Percentiles rank a stretch among this genome's conserved stretches.
Evolutionary conservation across 2,329 filamentous ascomycete genomes (phyloP).

Genomic region (Scytalidium sp.): DNA sequence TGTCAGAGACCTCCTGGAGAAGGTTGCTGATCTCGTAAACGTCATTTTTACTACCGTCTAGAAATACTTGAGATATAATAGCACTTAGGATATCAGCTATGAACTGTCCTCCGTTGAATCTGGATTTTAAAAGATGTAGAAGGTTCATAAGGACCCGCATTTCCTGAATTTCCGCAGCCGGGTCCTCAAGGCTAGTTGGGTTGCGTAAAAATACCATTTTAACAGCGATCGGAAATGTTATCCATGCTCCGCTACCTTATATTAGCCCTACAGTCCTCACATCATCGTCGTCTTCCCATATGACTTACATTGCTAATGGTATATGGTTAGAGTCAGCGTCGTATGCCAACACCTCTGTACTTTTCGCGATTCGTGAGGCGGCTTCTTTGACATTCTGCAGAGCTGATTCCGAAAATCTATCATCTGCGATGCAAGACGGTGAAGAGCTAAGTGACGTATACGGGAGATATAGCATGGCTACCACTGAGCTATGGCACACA

Average conservation of each 20-base stretch:
- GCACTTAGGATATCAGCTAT: slow-evolving; percentile 2
- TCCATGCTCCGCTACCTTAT: slow-evolving; percentile 3
- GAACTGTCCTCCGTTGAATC: slow-evolving; percentile 5
- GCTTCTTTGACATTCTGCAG: slow-evolving; percentile 3
- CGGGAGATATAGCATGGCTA: slow-evolving; percentile 4
- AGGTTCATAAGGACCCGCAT: slow-evolving; percentile 4
- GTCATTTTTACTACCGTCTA: background rate
- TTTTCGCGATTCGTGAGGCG: slow-evolving; percentile 3
- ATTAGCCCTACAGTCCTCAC: background rate
- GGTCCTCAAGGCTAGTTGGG: slow-evolving; percentile 1
- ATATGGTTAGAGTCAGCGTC: slow-evolving; percentile 1
- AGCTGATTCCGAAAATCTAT: background rate
- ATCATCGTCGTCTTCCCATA: background rate
- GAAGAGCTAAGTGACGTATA: slow-evolving; percentile 4
- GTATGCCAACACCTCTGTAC: slow-evolving; percentile 1
- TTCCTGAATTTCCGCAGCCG: slow-evolving; percentile 4
- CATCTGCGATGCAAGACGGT: background rate
- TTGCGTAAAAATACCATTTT: slow-evolving; percentile 2
- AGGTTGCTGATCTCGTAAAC: background rate
- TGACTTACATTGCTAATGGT: slow-evolving; percentile 4
- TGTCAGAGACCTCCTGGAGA: background rate
- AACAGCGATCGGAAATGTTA: slow-evolving; percentile 5
- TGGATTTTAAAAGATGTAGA: slow-evolving; percentile 3
- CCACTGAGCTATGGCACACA: background rate
- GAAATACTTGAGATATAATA: background rate